Percentiles rank a stretch among this genome's conserved stretches.
Conservation (phyloP, 257 asterid genomes). For the Avicennia marina region DNA sequence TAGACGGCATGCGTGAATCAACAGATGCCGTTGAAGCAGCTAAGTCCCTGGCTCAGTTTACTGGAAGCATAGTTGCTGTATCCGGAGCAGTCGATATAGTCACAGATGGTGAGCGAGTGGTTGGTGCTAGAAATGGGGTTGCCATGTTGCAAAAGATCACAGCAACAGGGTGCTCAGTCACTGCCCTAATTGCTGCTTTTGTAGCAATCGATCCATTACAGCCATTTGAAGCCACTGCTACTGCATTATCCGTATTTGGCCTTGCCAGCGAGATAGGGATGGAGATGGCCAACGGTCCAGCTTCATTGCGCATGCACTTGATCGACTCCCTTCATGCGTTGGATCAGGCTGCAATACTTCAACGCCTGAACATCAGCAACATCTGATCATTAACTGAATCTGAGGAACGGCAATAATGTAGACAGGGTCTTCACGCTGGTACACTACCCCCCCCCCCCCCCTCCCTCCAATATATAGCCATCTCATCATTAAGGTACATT, state of each 20-base stretch:
- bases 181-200: constrained; percentile 81
- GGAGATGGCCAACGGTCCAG: constrained; percentile 70
- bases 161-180: constrained; percentile 88
- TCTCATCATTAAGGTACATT: too few relatives aligned
- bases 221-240: constrained; percentile 71
- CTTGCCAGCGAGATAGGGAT: constrained; percentile 66
- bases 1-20: constrained; percentile 63
- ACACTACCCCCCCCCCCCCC: too few relatives aligned
- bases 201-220: constrained; percentile 57
- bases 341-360: constrained; percentile 35
- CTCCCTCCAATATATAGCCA: too few relatives aligned
- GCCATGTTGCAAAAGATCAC: constrained; percentile 83
- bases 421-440: too few relatives aligned
- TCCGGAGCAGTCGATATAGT: constrained; percentile 80
- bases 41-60: constrained; percentile 52
- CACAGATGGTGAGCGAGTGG: constrained; percentile 63
- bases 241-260: constrained; percentile 82
- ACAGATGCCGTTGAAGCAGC: constrained; percentile 80
- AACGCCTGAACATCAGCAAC: constrained; percentile 33
- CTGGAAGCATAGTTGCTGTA: constrained; percentile 59
- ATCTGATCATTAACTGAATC: too few relatives aligned
- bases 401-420: too few relatives aligned
- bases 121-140: constrained; percentile 74
- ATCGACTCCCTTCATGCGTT: constrained; percentile 67
- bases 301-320: constrained; percentile 62